A percentile compares a stretch with the other conserved stretches of the same genome.
phyloP scores from a whole-genome alignment of 2,329 filamentous ascomycete species.

The Fusarium goolgardi region DNA sequence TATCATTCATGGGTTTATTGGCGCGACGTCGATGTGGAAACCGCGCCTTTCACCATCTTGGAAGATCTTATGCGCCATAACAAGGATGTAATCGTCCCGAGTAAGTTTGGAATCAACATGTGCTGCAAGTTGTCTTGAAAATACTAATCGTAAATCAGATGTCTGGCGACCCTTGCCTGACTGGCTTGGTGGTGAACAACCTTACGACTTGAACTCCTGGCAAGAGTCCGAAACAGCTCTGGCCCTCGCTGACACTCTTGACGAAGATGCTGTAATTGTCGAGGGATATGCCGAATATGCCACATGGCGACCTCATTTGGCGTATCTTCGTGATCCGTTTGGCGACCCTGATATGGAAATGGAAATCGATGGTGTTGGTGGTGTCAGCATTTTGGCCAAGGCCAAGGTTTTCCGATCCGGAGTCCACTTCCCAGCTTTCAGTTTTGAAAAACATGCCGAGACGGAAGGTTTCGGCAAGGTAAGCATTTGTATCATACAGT shows the following conservation, averaged over 20 bases:
- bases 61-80: constrained; percentile 99
- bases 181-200: constrained; percentile 98
- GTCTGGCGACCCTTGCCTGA: constrained; percentile 99
- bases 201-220: constrained; percentile 98
- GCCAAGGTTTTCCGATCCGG: constrained; percentile 94
- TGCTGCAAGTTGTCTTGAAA: background rate
- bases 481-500: constrained; percentile 41
- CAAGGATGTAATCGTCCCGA: constrained; percentile 98
- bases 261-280: constrained; percentile 98
- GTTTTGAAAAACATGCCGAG: constrained; percentile 98
- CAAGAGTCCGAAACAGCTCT: constrained; percentile 98
- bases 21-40: constrained; percentile 98
- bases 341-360: constrained; percentile 99
- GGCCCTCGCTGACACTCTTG: constrained; percentile 90
- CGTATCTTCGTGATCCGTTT: constrained; percentile 95
- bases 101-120: constrained; percentile 67
- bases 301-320: constrained; percentile 96
- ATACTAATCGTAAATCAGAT: constrained; percentile 65
- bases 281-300: constrained; percentile 99
- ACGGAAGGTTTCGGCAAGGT: constrained; percentile 99
- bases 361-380: constrained; percentile 98
- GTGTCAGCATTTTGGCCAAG: constrained; percentile 97
- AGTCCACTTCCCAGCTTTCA: constrained; percentile 97
- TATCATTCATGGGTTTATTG: constrained; percentile 99
- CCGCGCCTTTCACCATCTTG: constrained; percentile 93